Evolutionary conservation across 495 filamentous ascomycete species (phyloP).

Genomic region (Lentithecium fluviatile): DNA sequence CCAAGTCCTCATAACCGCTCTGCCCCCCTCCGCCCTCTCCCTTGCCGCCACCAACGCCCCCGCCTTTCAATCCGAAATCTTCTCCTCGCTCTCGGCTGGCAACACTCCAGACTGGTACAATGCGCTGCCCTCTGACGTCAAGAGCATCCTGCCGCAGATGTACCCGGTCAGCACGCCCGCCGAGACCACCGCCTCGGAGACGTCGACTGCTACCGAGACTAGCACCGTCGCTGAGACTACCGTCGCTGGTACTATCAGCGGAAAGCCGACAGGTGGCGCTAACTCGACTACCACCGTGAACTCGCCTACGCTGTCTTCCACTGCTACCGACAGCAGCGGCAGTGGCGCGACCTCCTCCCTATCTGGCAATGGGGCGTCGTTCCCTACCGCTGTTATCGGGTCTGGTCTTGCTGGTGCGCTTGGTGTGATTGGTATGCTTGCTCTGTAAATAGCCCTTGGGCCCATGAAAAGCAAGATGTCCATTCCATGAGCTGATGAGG

Average conservation of each 20-base stretch:
- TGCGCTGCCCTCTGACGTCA: constrained; percentile 35
- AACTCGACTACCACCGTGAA: neutral
- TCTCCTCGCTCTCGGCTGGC: constrained; percentile 27
- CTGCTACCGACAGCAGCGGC: neutral
- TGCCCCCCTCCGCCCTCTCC: constrained; percentile 17
- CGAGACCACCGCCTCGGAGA: neutral
- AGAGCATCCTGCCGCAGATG: constrained; percentile 28
- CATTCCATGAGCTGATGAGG: too few relatives aligned
- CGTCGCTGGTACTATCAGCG: neutral
- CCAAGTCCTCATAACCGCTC: constrained; percentile 34
- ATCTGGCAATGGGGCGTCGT: constrained; percentile 37
- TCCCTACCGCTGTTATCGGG: constrained; percentile 41
- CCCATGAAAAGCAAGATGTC: too few relatives aligned
- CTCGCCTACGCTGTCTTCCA: neutral
- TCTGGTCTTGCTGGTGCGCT: constrained; percentile 42
- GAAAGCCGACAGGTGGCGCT: neutral
- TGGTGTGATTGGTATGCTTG: constrained; percentile 44
- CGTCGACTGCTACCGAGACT: neutral
- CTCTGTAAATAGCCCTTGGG: constrained; percentile 41
- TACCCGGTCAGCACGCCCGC: constrained; percentile 17
- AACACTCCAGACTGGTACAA: constrained; percentile 34
- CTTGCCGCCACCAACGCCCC: constrained; percentile 17
- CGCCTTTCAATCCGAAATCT: constrained; percentile 20
- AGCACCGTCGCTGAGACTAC: neutral
- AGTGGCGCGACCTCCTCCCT: constrained; percentile 7